Evolutionary conservation across 306 rosid species (phyloP), one percentile per base, ranked within the genome.

Genomic region (Acacia acuminata): DNA sequence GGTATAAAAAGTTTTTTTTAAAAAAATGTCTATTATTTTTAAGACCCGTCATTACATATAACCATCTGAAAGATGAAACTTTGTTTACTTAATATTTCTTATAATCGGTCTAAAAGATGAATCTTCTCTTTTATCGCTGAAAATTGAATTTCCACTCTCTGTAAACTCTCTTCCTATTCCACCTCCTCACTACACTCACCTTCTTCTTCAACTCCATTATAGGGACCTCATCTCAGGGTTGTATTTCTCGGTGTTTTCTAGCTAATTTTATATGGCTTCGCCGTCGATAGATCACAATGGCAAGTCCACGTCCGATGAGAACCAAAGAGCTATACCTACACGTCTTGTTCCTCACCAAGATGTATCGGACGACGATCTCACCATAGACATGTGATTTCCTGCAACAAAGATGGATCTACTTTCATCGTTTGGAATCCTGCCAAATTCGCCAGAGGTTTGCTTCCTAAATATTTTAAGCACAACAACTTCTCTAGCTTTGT

Each of bases 401-500:
- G 95, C 93, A 88, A 82, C 88, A 77, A 85, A 65, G 91, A 88
- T 58, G 95, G 95, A 85, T 88, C 95, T 14, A 79, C 90, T 67
- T 91, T 89, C 78, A 74, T 89, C 82, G 95, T 91, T 19, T 88
- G 93, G 92, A 86, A 89, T 81, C 86, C 93, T 61, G n/a, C n/a
- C n/a, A n/a, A n/a, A n/a, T n/a, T n/a, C n/a, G n/a, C n/a, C n/a
- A n/a, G n/a, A n/a, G n/a, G n/a, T n/a, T n/a, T n/a, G n/a, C n/a
- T n/a, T n/a, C n/a, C n/a, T n/a, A n/a, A n/a, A n/a, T n/a, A n/a
- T 77, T 91, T 89, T 80, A 89, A 89, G 86, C 93, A 89, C 77
- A 88, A 89, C 88, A 96, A 96, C 84, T 96, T 96, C 90, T 92
- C 98, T 1, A 94, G 98, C 90, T 94, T 96, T 63, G 98, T 91